These are phyloP conservation scores for Hemileccinum rubropunctum DNA, from an alignment of 768 basidiomycete genomes.

Conservation along the genomic window DNA sequence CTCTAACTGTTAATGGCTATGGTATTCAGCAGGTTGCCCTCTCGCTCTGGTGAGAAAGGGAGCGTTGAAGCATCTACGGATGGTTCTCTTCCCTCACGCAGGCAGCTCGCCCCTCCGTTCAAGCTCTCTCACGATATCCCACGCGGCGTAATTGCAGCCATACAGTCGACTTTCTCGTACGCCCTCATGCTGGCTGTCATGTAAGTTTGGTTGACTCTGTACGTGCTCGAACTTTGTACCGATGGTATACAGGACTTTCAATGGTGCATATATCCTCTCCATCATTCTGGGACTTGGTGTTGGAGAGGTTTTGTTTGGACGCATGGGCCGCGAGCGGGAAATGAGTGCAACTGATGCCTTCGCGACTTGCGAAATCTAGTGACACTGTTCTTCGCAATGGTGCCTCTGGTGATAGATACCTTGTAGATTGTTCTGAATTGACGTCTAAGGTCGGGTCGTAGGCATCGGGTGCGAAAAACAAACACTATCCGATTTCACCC, in stretches of 20 bases:
- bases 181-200: slow-evolving; percentile 80
- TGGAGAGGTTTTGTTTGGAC: slow-evolving; percentile 75
- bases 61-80: neutral
- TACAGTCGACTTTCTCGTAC: slow-evolving; percentile 69
- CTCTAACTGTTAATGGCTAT: slow-evolving; percentile 1
- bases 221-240: slow-evolving; percentile 3
- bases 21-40: neutral
- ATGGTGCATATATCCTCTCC: slow-evolving; percentile 72
- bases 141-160: slow-evolving; percentile 61
- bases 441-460: no score
- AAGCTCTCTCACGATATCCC: slow-evolving; percentile 64
- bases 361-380: no score
- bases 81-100: slow-evolving; percentile 6
- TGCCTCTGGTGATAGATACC: no score
- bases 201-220: slow-evolving; percentile 39
- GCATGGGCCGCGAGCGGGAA: slow-evolving; percentile 35
- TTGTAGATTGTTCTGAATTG: no score
- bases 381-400: no score
- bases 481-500: no score
- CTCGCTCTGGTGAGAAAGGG: neutral
- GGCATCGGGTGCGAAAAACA: no score
- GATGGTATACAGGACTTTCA: slow-evolving; percentile 65
- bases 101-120: slow-evolving; percentile 55
- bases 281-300: slow-evolving; percentile 68
- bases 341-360: neutral